Evolutionary conservation across 129 eudicot genomes (phyloP).

Genomic region (Sambucus nigra): DNA sequence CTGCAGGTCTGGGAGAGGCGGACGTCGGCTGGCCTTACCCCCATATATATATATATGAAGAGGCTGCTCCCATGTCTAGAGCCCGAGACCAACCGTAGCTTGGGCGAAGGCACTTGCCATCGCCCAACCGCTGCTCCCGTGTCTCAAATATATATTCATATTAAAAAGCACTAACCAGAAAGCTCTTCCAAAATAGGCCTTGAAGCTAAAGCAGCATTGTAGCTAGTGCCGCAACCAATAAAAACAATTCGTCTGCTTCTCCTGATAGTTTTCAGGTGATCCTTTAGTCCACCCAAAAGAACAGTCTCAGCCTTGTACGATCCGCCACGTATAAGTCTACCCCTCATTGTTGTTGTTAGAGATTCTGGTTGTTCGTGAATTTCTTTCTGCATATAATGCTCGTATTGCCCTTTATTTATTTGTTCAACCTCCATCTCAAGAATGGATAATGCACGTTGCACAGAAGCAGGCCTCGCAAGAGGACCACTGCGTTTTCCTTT

Average conservation of each 20-base stretch:
- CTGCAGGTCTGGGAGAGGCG: too few relatives aligned
- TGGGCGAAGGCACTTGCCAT: too few relatives aligned
- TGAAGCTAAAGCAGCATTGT: constrained; percentile 95
- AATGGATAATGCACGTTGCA: constrained; percentile 87
- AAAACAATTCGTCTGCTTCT: constrained; percentile 91
- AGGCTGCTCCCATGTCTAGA: too few relatives aligned
- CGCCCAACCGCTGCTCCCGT: too few relatives aligned
- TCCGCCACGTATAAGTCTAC: constrained; percentile 91
- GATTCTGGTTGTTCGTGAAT: constrained; percentile 98
- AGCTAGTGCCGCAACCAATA: constrained; percentile 98
- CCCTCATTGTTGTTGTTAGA: constrained; percentile 86
- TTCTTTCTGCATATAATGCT: constrained; percentile 97
- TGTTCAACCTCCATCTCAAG: constrained; percentile 98
- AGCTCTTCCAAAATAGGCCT: constrained; percentile 93
- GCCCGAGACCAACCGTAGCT: too few relatives aligned
- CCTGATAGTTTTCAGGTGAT: constrained; percentile 88
- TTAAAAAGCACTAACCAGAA: constrained; percentile 47
- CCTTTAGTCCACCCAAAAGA: constrained; percentile 87
- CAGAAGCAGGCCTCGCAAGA: constrained; percentile 72
- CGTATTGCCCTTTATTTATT: constrained; percentile 87
- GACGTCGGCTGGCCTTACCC: too few relatives aligned
- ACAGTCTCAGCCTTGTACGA: constrained; percentile 73
- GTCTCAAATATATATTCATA: too few relatives aligned
- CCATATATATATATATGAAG: too few relatives aligned
- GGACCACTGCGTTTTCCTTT: constrained; percentile 49